phyloP scores from a whole-genome alignment of 164 flowering plant species.

The Umbellularia californica region DNA sequence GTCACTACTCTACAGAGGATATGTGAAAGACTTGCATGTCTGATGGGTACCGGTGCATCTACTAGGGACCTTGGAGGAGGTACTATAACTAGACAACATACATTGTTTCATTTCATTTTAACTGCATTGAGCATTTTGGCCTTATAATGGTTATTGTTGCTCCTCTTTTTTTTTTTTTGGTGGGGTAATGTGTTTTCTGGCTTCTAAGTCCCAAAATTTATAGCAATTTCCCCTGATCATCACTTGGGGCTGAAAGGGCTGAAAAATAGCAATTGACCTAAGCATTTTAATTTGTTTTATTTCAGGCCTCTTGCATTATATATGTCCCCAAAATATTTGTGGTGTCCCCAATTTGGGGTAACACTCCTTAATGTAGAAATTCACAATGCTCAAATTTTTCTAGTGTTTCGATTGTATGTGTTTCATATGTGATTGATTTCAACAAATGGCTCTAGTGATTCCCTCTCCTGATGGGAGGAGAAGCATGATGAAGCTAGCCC shows the following conservation, averaged over 20 bases:
- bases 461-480: conserved; percentile 38
- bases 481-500: conserved; percentile 63
- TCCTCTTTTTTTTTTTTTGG: too few relatives aligned
- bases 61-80: conserved; percentile 28
- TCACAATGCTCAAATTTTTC: too few relatives aligned
- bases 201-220: too few relatives aligned
- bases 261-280: not conserved
- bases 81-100: conserved; percentile 2
- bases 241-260: not conserved
- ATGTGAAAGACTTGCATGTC: conserved; percentile 35
- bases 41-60: conserved; percentile 19
- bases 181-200: too few relatives aligned
- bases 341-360: not conserved
- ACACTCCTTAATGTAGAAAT: not conserved
- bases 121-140: too few relatives aligned
- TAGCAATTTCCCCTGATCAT: not conserved
- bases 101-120: too few relatives aligned
- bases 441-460: conserved; percentile 17
- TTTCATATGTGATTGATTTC: not conserved
- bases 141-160: too few relatives aligned
- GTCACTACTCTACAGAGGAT: conserved; percentile 41
- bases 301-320: not conserved
- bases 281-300: too few relatives aligned
- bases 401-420: too few relatives aligned
- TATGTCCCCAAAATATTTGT: not conserved